Conservation (phyloP, 2,329 filamentous ascomycete genomes). For the Ceratocystis harringtonii region DNA sequence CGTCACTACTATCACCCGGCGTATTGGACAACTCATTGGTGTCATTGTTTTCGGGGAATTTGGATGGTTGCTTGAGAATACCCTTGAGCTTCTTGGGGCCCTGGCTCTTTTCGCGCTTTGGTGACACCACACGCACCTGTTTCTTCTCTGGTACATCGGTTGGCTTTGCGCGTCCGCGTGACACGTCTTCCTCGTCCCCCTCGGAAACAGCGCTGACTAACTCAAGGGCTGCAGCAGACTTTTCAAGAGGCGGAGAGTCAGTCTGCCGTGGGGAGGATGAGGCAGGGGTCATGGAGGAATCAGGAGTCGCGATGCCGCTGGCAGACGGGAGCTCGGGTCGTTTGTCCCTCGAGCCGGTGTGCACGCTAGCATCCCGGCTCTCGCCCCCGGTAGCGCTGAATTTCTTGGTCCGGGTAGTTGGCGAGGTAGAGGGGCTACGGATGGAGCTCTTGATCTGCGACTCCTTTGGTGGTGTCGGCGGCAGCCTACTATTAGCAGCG, state of each 20-base stretch:
- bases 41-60: conserved; percentile 63
- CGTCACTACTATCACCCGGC: conserved; percentile 77
- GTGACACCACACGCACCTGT: conserved; percentile 56
- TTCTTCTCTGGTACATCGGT: conserved; percentile 7
- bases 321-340: background rate
- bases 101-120: conserved; percentile 41
- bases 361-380: background rate
- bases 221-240: background rate
- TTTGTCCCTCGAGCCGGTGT: background rate
- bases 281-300: background rate
- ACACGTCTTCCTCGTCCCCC: background rate
- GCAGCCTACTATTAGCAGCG: background rate
- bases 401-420: background rate
- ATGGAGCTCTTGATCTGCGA: conserved; percentile 1
- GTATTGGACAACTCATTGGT: conserved; percentile 39
- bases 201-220: background rate
- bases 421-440: background rate
- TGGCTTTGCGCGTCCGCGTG: background rate
- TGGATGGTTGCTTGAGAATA: conserved; percentile 70
- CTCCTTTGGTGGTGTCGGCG: conserved; percentile 7
- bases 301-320: background rate
- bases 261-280: background rate
- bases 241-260: background rate
- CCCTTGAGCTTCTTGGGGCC: conserved; percentile 61
- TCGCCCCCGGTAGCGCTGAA: background rate